These are phyloP conservation scores for Elsinoe necatrix DNA, from an alignment of 2,329 filamentous ascomycete genomes.

Conservation along the genomic window DNA sequence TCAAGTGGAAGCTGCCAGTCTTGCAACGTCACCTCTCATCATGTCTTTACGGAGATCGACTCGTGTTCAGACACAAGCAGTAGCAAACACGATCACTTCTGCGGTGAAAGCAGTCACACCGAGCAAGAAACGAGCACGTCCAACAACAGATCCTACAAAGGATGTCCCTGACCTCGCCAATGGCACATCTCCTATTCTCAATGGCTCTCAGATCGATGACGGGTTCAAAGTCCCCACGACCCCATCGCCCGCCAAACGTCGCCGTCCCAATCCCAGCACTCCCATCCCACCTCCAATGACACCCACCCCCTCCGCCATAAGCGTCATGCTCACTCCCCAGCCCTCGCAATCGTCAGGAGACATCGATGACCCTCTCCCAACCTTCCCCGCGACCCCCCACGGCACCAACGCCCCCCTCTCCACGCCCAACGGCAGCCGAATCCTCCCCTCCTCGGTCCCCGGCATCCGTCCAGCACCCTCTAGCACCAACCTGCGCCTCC, in stretches of 20 bases:
- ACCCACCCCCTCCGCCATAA: conserved; percentile 43
- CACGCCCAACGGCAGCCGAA: conserved; percentile 60
- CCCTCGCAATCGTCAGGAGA: conserved; percentile 34
- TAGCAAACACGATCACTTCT: conserved; percentile 9
- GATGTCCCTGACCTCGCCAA: not conserved
- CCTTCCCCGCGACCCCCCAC: conserved; percentile 54
- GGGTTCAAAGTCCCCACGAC: conserved; percentile 25
- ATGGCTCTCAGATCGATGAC: not conserved
- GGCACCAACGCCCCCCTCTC: conserved; percentile 61
- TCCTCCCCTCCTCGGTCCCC: conserved; percentile 41
- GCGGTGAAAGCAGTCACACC: conserved; percentile 12
- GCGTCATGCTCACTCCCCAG: conserved; percentile 33
- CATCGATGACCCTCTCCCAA: conserved; percentile 30
- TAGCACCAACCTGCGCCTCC: conserved; percentile 60
- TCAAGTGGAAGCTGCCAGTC: too few relatives aligned
- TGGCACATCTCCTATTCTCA: not conserved
- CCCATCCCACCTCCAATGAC: conserved; percentile 34
- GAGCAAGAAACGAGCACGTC: not conserved
- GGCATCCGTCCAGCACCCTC: conserved; percentile 35
- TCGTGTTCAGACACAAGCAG: conserved; percentile 30
- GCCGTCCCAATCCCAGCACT: conserved; percentile 15
- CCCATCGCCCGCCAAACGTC: conserved; percentile 20
- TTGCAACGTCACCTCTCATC: conserved; percentile 19
- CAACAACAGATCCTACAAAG: not conserved
- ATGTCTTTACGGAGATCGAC: conserved; percentile 49